phyloP scores from a whole-genome alignment of 2,329 filamentous ascomycete species.

The Arthroderma uncinatum region DNA sequence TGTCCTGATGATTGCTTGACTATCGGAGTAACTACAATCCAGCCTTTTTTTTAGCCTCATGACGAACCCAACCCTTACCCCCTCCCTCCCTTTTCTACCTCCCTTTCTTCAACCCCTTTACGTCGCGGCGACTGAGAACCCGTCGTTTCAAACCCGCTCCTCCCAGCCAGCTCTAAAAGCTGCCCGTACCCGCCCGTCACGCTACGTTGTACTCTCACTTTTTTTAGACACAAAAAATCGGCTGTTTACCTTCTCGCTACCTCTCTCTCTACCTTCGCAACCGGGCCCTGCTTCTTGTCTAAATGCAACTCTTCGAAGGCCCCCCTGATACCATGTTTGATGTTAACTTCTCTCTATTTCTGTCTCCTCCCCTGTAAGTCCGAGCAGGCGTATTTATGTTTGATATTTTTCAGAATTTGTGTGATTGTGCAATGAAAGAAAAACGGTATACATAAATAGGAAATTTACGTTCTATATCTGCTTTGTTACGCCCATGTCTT shows the following conservation, averaged over 20 bases:
- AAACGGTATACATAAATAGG: background rate
- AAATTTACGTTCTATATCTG: background rate
- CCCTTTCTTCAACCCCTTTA: background rate
- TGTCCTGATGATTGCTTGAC: background rate
- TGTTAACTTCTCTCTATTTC: background rate
- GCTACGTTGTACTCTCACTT: background rate
- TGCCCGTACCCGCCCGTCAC: background rate
- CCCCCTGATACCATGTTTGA: background rate
- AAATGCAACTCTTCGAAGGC: background rate
- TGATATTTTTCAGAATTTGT: background rate
- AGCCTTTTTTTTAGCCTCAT: background rate
- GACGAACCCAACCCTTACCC: too few species aligned
- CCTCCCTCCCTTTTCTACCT: too few species aligned
- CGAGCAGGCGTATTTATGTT: background rate
- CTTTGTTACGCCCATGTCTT: too few species aligned
- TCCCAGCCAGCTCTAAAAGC: background rate
- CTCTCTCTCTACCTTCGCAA: background rate
- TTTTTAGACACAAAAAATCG: slow-evolving; percentile 5
- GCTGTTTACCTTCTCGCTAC: background rate
- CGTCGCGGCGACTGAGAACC: background rate
- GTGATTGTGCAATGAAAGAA: background rate
- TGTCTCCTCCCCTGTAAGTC: background rate
- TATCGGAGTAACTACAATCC: slow-evolving; percentile 1
- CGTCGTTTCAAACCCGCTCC: background rate
- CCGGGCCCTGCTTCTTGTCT: background rate